Base-by-base conservation (phyloP, 2,329 filamentous ascomycete species). In the Didymella glomerata region DNA sequence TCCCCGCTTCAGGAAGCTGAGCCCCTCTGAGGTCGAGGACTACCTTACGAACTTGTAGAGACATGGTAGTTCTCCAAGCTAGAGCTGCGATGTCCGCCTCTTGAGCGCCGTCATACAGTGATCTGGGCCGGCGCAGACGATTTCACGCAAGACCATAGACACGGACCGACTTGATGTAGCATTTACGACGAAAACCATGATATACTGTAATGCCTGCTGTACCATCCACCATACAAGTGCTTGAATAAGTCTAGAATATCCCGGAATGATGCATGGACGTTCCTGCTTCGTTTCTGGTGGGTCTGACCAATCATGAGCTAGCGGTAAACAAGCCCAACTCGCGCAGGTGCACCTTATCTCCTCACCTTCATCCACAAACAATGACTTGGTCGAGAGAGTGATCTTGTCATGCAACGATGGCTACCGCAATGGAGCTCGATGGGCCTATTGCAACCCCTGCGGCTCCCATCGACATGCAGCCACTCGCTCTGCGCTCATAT, bases 1-100 rank as follows among this genome's bases (percentile, higher is more conserved):
- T 44, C 93, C 93, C 58, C 87, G 93, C 64, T 97, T 97, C 87
- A 87, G 93, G 80, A 96, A 97, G 86, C 83, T 99, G 80, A 97
- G 87, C 73, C 93, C 96, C 74, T 92, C 97, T 82, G 95, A 99
- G 83, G 98, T 99, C 76, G 95, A 99, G 84, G 95, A 99, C 80
- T 99, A 99, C 83, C 83, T 99, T 80, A 98, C 95, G 79, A 98
- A 97, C 86, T 88, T 99, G 86, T 98, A 86, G 88, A 66, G 54
- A 41, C 27, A 44, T 36, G 32, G 30, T 27, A 32, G n/a, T 16
- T 54, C 11, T 36, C 32, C 25, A 34, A 18, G 14, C 27, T 54
- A 9, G 41, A 48, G 34, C 8, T 32, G 10, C 30, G 30, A 25
- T 27, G 20, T 25, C 22, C 30, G 9, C 24, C 24, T 30, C 14